These are phyloP conservation scores for Suillus variegatus DNA, from an alignment of 768 basidiomycete species.

Conservation along the genomic window DNA sequence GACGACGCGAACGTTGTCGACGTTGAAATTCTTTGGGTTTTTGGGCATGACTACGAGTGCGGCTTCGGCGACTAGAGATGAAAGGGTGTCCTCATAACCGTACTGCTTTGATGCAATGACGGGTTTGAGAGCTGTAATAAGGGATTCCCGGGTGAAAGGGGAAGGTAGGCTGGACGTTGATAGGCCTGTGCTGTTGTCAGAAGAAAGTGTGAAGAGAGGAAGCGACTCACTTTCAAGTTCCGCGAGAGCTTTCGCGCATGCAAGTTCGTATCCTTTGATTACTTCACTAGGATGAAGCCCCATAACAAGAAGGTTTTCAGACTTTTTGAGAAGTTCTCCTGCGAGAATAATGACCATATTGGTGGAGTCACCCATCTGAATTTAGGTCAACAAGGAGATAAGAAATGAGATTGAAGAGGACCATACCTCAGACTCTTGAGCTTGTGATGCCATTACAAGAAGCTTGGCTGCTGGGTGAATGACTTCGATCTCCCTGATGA, in stretches of 20 bases:
- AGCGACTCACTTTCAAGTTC: constrained; percentile 84
- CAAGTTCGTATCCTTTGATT: constrained; percentile 93
- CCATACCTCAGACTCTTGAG: constrained; percentile 91
- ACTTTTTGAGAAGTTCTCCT: constrained; percentile 92
- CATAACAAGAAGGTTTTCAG: constrained; percentile 92
- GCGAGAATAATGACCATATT: constrained; percentile 95
- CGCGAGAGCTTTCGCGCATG: constrained; percentile 75
- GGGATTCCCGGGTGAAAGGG: constrained; percentile 68
- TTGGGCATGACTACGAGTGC: constrained; percentile 89
- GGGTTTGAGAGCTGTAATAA: constrained; percentile 79
- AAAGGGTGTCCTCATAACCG: constrained; percentile 82
- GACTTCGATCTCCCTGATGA: constrained; percentile 96
- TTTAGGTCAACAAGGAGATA: constrained; percentile 9
- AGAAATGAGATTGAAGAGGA: constrained; percentile 11
- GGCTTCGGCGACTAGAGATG: constrained; percentile 88
- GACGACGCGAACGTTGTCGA: constrained; percentile 97
- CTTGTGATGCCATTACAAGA: constrained; percentile 98
- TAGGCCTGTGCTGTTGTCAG: constrained; percentile 49
- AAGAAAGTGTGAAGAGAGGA: constrained; percentile 11
- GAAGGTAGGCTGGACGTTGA: constrained; percentile 68
- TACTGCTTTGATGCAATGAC: constrained; percentile 98
- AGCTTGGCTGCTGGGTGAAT: constrained; percentile 98
- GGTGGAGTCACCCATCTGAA: constrained; percentile 95
- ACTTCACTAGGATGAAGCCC: constrained; percentile 97
- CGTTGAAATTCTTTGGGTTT: constrained; percentile 91